These are phyloP conservation scores for Alternaria rosae DNA, from an alignment of 2,329 filamentous ascomycete genomes.

Conservation along the genomic window DNA sequence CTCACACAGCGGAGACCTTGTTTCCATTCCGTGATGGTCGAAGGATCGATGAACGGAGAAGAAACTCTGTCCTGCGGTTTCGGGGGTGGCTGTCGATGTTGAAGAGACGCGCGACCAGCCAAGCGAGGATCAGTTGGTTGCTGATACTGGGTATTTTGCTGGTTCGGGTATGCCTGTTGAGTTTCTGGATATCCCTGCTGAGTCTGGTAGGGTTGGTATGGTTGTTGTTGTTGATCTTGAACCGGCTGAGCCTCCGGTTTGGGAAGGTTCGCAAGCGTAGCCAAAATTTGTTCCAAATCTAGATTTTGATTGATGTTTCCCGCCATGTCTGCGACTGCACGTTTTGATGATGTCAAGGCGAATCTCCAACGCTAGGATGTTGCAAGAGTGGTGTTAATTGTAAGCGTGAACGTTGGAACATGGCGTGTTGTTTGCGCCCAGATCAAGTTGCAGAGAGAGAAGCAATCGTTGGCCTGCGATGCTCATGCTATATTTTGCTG, in stretches of 20 bases:
- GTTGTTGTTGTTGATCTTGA: constrained; percentile 24
- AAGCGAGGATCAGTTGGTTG: constrained; percentile 33
- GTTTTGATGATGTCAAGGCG: not conserved
- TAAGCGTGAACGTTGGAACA: constrained; percentile 9
- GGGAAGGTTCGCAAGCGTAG: constrained; percentile 44
- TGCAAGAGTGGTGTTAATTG: not conserved
- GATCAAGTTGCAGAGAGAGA: constrained; percentile 11
- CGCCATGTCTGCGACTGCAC: constrained; percentile 36
- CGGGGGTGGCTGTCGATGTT: constrained; percentile 21
- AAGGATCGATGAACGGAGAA: constrained; percentile 51
- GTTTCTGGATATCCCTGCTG: constrained; percentile 9
- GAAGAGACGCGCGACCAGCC: constrained; percentile 20
- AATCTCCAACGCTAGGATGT: not conserved
- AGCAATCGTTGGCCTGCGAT: not conserved
- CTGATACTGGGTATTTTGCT: constrained; percentile 10
- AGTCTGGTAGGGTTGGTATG: constrained; percentile 5
- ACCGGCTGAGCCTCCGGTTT: constrained; percentile 20
- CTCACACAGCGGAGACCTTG: constrained; percentile 56
- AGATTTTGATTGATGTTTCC: constrained; percentile 32
- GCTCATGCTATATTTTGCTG: not conserved
- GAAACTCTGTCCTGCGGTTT: constrained; percentile 26
- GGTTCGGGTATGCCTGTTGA: constrained; percentile 2
- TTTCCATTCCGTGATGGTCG: constrained; percentile 59
- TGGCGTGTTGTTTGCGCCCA: constrained; percentile 17
- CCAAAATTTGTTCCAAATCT: constrained; percentile 46